These are phyloP conservation scores for Alternaria metachromatica DNA, from an alignment of 2,329 filamentous ascomycete species.

Conservation along the genomic window DNA sequence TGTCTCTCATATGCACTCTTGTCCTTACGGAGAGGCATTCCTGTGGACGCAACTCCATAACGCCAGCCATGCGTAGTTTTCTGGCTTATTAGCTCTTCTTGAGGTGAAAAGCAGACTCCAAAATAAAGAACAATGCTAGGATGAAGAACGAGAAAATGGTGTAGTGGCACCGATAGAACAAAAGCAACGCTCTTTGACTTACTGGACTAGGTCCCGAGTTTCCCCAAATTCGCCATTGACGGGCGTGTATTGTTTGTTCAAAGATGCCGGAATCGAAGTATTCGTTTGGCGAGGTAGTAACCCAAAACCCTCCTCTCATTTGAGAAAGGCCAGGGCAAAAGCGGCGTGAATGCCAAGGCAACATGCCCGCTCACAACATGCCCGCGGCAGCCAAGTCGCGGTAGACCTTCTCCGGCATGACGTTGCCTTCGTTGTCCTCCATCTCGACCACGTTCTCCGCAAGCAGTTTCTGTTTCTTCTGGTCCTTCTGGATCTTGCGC, in stretches of 20 bases:
- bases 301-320: not conserved
- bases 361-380: conserved; percentile 52
- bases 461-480: conserved; percentile 76
- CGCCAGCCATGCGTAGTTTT: not conserved
- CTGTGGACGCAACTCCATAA: not conserved
- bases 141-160: not conserved
- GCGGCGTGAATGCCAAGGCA: not conserved
- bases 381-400: conserved; percentile 94
- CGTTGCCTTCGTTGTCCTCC: conserved; percentile 96
- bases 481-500: conserved; percentile 90
- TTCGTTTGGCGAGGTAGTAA: not conserved
- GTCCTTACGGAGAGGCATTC: too few species aligned
- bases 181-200: not conserved
- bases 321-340: not conserved
- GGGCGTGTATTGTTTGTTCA: not conserved
- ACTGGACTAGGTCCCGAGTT: not conserved
- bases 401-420: conserved; percentile 99
- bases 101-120: not conserved
- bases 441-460: conserved; percentile 93
- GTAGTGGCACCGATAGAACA: not conserved
- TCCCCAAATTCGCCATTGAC: not conserved
- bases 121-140: not conserved
- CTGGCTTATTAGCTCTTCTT: not conserved
- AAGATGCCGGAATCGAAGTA: not conserved
- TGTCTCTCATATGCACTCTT: not conserved